Evolutionary conservation across 2,329 filamentous ascomycete genomes (phyloP).

Genomic region (Graphilbum fragrans): DNA sequence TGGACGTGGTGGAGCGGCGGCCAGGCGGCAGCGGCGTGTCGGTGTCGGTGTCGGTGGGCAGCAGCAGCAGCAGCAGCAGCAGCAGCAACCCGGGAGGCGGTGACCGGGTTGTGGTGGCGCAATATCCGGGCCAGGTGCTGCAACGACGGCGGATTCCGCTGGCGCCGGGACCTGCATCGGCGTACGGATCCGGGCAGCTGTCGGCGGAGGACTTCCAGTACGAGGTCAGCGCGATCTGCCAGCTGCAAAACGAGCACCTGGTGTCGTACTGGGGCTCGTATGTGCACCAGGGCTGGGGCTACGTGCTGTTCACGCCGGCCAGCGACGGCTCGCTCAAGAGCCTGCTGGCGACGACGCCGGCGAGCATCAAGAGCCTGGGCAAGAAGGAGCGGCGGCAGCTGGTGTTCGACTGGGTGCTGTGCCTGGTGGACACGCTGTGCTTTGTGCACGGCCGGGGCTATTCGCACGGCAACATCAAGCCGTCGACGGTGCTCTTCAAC

Average conservation of each 20-base stretch:
- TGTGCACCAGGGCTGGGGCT: constrained; percentile 49
- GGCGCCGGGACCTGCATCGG: constrained; percentile 17
- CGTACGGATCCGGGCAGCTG: constrained; percentile 27
- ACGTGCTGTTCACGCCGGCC: constrained; percentile 54
- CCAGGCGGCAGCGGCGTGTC: constrained; percentile 16
- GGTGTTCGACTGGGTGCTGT: constrained; percentile 64
- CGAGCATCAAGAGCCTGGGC: constrained; percentile 47
- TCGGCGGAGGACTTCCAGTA: constrained; percentile 43
- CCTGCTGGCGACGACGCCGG: constrained; percentile 52
- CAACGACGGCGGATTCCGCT: constrained; percentile 46
- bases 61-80: constrained; percentile 1
- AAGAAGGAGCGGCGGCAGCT: constrained; percentile 48
- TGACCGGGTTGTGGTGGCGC: constrained; percentile 52
- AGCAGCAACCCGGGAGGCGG: constrained; percentile 22
- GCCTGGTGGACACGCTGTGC: constrained; percentile 55
- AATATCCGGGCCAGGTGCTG: constrained; percentile 43
- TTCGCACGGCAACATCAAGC: constrained; percentile 57
- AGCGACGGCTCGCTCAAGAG: constrained; percentile 55
- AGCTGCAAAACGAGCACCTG: constrained; percentile 54
- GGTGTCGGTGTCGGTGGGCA: too few species aligned
- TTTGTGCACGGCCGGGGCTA: constrained; percentile 53
- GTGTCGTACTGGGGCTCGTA: constrained; percentile 63
- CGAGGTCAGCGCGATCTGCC: constrained; percentile 46
- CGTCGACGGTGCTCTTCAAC: constrained; percentile 58
- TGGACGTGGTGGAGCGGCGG: constrained; percentile 53